Evolutionary conservation across 768 basidiomycete genomes (phyloP), one percentile per base, ranked within the genome.

Genomic region (Mrakia hoshinonis): DNA sequence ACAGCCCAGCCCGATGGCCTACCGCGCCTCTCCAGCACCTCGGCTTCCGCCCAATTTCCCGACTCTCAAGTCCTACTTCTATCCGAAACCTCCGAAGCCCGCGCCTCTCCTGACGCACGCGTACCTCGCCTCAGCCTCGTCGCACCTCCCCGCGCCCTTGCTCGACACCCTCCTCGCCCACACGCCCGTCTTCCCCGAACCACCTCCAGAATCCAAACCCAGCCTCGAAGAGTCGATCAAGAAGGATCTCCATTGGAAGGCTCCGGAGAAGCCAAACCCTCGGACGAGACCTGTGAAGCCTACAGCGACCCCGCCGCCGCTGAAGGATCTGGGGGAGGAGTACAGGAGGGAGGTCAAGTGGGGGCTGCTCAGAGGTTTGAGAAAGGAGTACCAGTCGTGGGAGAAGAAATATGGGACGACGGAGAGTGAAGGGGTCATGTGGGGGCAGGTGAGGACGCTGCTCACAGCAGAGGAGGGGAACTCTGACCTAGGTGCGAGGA

Each of bases 101-200:
- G 31, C 58, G 3, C 58, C 58, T 9, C 3, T 22, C 18, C 58
- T 36, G 0, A 61, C 58, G 1, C 58, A 36, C 0, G 15, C 36
- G 18, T 22, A 22, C 18, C 58, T 61, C 34, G 36, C 36, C 6
- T 36, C 31, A 4, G 22, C 18, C 4, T 18, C 7, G 31, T 1
- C 15, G 1, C 34, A 20, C 34, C 58, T 61, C 18, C 58, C 58
- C 20, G 15, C 34, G 15, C 34, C 34, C 18, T n/a, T 61, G 2
- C 58, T 61, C 58, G 34, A 61, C 20, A 61, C 58, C 1, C 58
- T 61, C 20, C 58, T 61, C 31, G 36, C 31, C 58, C 58, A 61
- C 58, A 61, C 58, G 15, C 58, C 58, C 3, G 31, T 61, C 58
- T 9, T 36, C n/a, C 58, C 58, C 15, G 3, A 2, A 9, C 58